A percentile compares a stretch with the other conserved stretches of the same genome.
phyloP scores from a whole-genome alignment of 176 grass and related monocot genomes.

The Hordeum marinum region DNA sequence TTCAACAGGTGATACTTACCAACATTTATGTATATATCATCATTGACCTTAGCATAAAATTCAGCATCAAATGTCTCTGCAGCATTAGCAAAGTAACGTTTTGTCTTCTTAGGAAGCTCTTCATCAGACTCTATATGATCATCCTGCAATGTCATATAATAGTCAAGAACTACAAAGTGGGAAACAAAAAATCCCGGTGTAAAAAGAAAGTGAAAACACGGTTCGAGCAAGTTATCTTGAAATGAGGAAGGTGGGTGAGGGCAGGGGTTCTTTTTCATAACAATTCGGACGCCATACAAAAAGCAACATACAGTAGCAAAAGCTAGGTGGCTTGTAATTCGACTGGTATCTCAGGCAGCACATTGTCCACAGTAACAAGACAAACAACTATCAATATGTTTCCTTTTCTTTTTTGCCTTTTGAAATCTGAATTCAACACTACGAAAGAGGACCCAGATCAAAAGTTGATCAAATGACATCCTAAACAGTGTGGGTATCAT shows the following conservation, averaged over 20 bases:
- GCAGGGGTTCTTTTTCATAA: not conserved
- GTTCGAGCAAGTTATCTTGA: not conserved
- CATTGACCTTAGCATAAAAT: conserved; percentile 95
- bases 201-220: not conserved
- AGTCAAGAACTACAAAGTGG: conserved; percentile 10
- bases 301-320: not conserved
- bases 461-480: not conserved
- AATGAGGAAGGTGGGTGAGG: not conserved
- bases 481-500: not conserved
- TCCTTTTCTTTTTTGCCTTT: not conserved
- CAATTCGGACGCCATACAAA: conserved; percentile 1
- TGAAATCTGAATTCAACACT: conserved; percentile 12
- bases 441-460: not conserved
- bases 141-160: conserved; percentile 50
- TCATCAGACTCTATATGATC: conserved; percentile 86
- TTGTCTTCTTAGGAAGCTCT: conserved; percentile 80
- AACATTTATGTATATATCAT: conserved; percentile 96
- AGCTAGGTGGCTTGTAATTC: not conserved
- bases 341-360: conserved; percentile 10
- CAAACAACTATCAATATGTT: conserved; percentile 1
- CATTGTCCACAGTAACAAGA: not conserved
- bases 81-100: conserved; percentile 74
- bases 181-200: not conserved
- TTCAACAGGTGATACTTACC: conserved; percentile 51
- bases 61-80: conserved; percentile 83